Evolutionary conservation across 78 protist genomes (phyloP).

Genomic region (Dictyostelium purpureum): DNA sequence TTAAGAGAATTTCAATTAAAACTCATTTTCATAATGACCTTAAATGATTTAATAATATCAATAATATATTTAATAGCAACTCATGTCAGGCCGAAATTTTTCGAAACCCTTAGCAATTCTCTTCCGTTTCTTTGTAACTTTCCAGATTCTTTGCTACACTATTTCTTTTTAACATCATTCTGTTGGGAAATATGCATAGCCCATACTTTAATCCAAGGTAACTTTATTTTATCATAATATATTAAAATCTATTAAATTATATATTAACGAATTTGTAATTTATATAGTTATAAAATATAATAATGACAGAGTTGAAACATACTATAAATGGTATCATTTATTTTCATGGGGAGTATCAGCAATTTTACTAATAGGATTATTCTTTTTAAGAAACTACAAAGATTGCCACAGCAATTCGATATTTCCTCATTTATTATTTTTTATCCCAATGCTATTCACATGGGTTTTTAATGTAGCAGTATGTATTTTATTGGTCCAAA

Average conservation of each 20-base stretch:
- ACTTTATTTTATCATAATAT: neutral
- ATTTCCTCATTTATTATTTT: conserved; percentile 43
- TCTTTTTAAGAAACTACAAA: neutral
- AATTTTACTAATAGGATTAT: neutral
- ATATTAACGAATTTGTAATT: neutral
- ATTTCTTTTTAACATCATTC: conserved; percentile 41
- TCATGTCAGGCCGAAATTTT: neutral
- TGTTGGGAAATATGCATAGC: conserved; percentile 55
- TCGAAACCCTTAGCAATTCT: neutral
- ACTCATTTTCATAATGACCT: conserved; percentile 33
- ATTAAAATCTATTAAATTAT: neutral
- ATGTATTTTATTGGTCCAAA: neutral
- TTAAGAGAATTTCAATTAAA: conserved; percentile 33
- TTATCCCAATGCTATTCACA: conserved; percentile 21
- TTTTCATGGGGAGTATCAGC: conserved; percentile 39
- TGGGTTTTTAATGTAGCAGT: conserved; percentile 26
- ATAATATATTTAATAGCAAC: conserved; percentile 26
- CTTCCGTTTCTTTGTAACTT: conserved; percentile 36
- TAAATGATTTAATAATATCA: conserved; percentile 49
- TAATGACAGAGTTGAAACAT: conserved; percentile 20
- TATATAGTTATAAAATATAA: conserved; percentile 33
- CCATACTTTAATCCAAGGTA: conserved; percentile 59
- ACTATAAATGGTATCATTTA: conserved; percentile 40
- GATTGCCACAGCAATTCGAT: neutral
- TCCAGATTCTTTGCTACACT: conserved; percentile 37